Evolutionary conservation across 805 yeast genomes (phyloP), one percentile per base, ranked within the genome.

Genomic region (Komagataella ulmi): DNA sequence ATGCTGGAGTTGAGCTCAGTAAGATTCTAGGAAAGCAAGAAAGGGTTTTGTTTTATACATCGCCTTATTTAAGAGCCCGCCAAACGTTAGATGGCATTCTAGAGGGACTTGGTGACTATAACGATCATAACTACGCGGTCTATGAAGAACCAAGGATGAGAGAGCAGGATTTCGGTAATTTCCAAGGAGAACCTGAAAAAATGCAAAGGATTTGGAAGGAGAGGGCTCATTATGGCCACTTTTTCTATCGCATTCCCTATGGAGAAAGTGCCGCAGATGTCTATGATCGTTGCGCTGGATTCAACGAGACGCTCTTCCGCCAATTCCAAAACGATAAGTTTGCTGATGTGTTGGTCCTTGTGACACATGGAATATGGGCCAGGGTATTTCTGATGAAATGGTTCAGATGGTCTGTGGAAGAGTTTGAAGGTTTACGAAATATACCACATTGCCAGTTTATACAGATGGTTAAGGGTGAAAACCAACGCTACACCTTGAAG

Each of bases 181-280:
- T 88, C 65, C 97, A 89, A 68, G 80, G 85, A 52, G 76, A 82
- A 0, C 75, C 80, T 1, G 81, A 79, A 52, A 85, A 80, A 56
- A 89, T 89, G 95, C 83, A 83, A 57, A 71, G 74, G 57, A 83
- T 88, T 40, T 84, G 96, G 88, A 75, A 76, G 52, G 95, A 87
- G 59, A 69, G 97, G 48, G 90, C 95, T 0, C 79, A 80, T 55
- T 90, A 90, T 66, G 97, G 97, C 0, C 87, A 83, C 64, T 84
- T 84, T 61, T 90, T 90, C 65, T 90, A 85, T 64, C 68, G 97
- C 52, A 90, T 90, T 30, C 96, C 96, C 3, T 81, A 85, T 59
- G 97, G 97, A 8, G 97, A 90, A 65, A 83, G 93, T 59, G 97
- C 97, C 0, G 97, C 97, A 0, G 97, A 90, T 65, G 97, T 90